Evolutionary conservation across 2,329 filamentous ascomycete genomes (phyloP).

Genomic region (Triangularia setosa): DNA sequence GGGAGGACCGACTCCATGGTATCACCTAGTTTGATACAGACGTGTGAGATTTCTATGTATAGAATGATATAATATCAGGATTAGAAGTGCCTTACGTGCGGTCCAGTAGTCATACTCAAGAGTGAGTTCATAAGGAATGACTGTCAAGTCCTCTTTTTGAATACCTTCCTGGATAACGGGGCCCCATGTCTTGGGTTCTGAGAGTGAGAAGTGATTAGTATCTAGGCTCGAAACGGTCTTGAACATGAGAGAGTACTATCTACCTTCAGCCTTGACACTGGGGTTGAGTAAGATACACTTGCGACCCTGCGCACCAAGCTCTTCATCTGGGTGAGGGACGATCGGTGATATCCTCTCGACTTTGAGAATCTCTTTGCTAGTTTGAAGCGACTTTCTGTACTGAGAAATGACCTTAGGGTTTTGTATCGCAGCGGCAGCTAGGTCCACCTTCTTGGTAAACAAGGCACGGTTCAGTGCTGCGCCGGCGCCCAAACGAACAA

Average conservation of each 20-base stretch:
- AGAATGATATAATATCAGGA: too few relatives aligned
- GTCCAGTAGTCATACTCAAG: constrained; percentile 85
- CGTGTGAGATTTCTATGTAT: not conserved
- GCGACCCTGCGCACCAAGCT: constrained; percentile 49
- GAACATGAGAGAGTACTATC: constrained; percentile 16
- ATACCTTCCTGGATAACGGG: constrained; percentile 64
- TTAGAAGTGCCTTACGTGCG: constrained; percentile 55
- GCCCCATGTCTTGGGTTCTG: constrained; percentile 74
- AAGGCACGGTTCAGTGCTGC: constrained; percentile 77
- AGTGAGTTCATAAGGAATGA: constrained; percentile 71
- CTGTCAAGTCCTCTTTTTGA: constrained; percentile 60
- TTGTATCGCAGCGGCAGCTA: constrained; percentile 73
- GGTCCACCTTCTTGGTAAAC: constrained; percentile 71
- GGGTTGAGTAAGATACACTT: constrained; percentile 61
- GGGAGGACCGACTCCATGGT: constrained; percentile 80
- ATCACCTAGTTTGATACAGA: constrained; percentile 53
- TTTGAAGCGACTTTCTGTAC: constrained; percentile 63
- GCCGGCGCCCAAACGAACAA: constrained; percentile 67
- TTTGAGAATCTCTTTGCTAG: constrained; percentile 61
- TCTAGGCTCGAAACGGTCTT: constrained; percentile 4
- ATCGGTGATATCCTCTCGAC: constrained; percentile 63
- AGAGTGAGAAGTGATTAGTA: constrained; percentile 6
- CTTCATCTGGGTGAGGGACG: constrained; percentile 56
- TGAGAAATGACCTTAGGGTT: constrained; percentile 71
- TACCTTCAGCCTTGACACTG: constrained; percentile 49